Percentiles rank a stretch among this genome's conserved stretches.
Evolutionary conservation across 495 filamentous ascomycete species (phyloP).

Genomic region (Pyronema domesticum): DNA sequence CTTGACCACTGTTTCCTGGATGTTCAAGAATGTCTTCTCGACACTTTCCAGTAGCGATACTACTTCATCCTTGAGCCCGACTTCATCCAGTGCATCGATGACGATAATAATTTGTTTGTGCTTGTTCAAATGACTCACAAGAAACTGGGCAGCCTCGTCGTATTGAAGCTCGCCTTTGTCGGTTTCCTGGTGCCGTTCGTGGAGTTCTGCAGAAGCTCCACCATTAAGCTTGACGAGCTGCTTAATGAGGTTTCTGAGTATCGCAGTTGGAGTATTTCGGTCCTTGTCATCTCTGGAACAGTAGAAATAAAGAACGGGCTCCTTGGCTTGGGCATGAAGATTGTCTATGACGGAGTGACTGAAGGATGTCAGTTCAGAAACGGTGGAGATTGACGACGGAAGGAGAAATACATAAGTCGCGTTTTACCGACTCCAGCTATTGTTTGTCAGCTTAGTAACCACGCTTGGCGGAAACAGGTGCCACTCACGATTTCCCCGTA

Average conservation of each 20-base stretch:
- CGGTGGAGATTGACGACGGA: too few relatives aligned
- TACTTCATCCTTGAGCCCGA: background rate
- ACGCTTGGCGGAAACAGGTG: background rate
- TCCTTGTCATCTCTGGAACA: background rate
- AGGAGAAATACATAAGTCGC: slow-evolving; percentile 5
- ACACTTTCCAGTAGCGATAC: background rate
- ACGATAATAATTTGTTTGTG: background rate
- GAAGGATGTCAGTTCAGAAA: background rate
- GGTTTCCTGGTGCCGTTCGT: background rate
- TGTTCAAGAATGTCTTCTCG: background rate
- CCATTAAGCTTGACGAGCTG: background rate
- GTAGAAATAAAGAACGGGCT: background rate
- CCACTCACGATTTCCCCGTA: slow-evolving; percentile 4
- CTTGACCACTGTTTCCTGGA: background rate
- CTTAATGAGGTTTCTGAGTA: background rate
- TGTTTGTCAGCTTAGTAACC: background rate
- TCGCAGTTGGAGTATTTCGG: background rate
- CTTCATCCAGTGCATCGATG: slow-evolving; percentile 1
- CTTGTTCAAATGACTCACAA: background rate
- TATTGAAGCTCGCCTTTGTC: background rate
- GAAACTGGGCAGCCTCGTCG: background rate
- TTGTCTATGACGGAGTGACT: background rate
- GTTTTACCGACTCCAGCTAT: slow-evolving; percentile 9
- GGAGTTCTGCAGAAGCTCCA: background rate
- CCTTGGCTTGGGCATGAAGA: background rate